Base-by-base conservation (phyloP, 768 basidiomycete genomes). In the Lanmaoa pseudosensibilis region DNA sequence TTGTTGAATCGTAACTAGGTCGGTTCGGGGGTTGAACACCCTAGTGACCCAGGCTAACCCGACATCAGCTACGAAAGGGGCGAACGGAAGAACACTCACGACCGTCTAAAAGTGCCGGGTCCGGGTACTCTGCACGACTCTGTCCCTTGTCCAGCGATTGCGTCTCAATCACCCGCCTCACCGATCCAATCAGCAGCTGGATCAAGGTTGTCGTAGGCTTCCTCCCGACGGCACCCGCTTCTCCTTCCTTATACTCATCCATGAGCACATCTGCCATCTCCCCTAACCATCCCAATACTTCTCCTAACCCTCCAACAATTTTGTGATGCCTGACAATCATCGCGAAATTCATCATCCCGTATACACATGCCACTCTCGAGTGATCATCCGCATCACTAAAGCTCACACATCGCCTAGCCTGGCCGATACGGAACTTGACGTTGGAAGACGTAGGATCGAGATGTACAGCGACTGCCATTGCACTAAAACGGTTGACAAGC, bases 401-500 rank as follows among this genome's bases (percentile, higher is more conserved):
- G 52, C 75, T 71, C 52, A 91, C 77, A 62, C 90, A 92, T 27
- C 78, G 79, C 18, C 79, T 82, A 7, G 88, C 86, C 50, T 83
- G 84, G n/a, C 77, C 71, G 40, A 94, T 70, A 16, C 88, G 83
- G 43, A 79, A 77, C 5, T 72, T 72, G 45, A 79, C 72, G 21
- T 80, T 78, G 3, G 75, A 61, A 1, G 75, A 66, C 0, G 77
- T 71, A 0, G 85, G 83, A 45, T 88, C 83, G 44, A 97, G 80
- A 61, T 86, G 80, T 41, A 90, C 78, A 5, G 84, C 85, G 27
- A 91, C 76, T 6, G 87, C 83, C 60, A 89, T 76, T 12, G 89
- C 86, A 47, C 82, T 83, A 63, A 91, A 84, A 10, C 94, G 84
- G 70, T 97, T 97, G 71, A 87, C 84, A 34, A 96, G 77, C 80